A percentile compares a stretch with the other conserved stretches of the same genome.
Evolutionary conservation across 345 rosid species (phyloP).

Genomic region (Euphorbia pulcherrima): DNA sequence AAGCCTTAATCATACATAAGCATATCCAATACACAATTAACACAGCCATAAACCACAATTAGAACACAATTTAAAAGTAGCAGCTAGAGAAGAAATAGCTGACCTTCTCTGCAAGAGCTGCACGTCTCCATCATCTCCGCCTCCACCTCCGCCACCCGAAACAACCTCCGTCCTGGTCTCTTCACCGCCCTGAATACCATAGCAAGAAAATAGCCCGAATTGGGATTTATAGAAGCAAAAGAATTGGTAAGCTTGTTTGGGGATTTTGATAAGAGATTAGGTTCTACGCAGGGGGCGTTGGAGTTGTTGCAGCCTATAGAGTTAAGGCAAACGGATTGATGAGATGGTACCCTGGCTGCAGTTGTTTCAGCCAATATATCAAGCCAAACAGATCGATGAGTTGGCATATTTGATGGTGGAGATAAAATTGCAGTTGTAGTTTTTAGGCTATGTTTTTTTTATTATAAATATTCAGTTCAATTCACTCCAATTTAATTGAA

Average conservation of each 20-base stretch:
- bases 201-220: constrained; percentile 17
- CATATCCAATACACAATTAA: not conserved
- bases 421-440: too few species aligned
- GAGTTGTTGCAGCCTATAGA: too few species aligned
- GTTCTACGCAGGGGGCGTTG: constrained; percentile 3
- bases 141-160: constrained; percentile 31
- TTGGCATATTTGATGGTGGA: too few species aligned
- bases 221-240: constrained; percentile 7
- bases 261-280: constrained; percentile 3
- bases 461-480: too few species aligned
- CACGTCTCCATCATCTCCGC: constrained; percentile 40
- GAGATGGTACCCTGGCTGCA: too few species aligned
- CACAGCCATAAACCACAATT: not conserved
- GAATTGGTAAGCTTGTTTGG: constrained; percentile 15
- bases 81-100: not conserved
- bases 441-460: too few species aligned
- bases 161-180: constrained; percentile 37
- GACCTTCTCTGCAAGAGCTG: constrained; percentile 88
- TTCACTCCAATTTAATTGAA: too few species aligned
- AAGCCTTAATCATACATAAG: not conserved
- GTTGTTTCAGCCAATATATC: too few species aligned
- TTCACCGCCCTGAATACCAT: constrained; percentile 48
- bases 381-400: too few species aligned
- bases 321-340: too few species aligned
- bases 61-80: not conserved